Evolutionary conservation across 225 moss, liverwort and hornwort genomes (phyloP).

Genomic region (Sphagnum tenellum): DNA sequence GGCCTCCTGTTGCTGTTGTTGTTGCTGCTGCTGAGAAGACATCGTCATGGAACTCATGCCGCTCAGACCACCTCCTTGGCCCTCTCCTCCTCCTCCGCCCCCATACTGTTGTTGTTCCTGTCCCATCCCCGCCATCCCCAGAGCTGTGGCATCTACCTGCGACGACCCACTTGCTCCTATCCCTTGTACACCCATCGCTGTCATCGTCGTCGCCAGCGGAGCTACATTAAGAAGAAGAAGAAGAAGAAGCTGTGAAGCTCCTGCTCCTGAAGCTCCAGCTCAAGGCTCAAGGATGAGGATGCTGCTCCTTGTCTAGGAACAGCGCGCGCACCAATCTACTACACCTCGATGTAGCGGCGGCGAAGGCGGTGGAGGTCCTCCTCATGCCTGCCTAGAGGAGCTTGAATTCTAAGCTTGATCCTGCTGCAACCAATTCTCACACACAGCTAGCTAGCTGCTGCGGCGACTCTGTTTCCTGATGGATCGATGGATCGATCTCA

Average conservation of each 20-base stretch:
- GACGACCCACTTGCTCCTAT: conserved; percentile 40
- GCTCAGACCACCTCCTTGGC: conserved; percentile 46
- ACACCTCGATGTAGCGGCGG: conserved; percentile 54
- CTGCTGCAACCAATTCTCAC: no score
- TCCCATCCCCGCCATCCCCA: conserved; percentile 86
- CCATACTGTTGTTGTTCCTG: conserved; percentile 29
- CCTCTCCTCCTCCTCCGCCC: conserved; percentile 42
- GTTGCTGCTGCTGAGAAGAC: conserved; percentile 10
- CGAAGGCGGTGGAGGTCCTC: conserved; percentile 43
- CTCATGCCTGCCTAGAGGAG: conserved; percentile 26
- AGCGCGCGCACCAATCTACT: conserved; percentile 16
- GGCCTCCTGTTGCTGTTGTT: no score
- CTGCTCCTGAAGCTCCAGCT: conserved; percentile 36
- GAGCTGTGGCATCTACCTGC: conserved; percentile 64
- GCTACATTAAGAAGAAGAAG: conserved; percentile 66
- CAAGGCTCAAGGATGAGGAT: neutral
- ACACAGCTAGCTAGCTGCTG: no score
- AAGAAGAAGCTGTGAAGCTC: conserved; percentile 21
- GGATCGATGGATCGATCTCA: no score
- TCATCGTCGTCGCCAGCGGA: conserved; percentile 81
- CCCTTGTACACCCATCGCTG: conserved; percentile 96
- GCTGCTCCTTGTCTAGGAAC: conserved; percentile 2
- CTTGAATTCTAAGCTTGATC: no score
- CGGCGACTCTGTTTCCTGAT: no score
- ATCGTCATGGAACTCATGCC: conserved; percentile 38